Evolutionary conservation across 1,139 yeast species (phyloP).

Genomic region (Nakaseomyces kungkrabaensis): DNA sequence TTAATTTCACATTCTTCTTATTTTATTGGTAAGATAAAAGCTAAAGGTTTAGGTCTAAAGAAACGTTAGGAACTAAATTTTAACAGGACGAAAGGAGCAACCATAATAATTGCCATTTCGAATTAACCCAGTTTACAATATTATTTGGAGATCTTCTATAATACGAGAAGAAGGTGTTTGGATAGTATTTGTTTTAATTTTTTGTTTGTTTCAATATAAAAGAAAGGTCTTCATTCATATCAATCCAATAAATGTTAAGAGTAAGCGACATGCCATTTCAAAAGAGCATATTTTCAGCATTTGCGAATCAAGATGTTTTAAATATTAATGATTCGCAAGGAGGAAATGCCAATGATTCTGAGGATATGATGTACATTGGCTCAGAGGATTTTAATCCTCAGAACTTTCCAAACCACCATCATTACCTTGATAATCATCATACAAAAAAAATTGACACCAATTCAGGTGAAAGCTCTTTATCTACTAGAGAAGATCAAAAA

Average conservation of each 20-base stretch:
- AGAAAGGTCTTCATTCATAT: not conserved
- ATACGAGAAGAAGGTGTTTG: too few species aligned
- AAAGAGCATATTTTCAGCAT: not conserved
- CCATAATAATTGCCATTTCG: too few species aligned
- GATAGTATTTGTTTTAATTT: not conserved
- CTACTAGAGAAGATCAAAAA: not conserved
- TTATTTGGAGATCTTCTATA: too few species aligned
- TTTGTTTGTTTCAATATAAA: not conserved
- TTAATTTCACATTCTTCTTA: too few species aligned
- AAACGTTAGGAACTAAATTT: too few species aligned
- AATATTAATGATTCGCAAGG: not conserved
- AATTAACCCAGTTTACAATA: too few species aligned
- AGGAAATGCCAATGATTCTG: not conserved
- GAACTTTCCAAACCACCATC: not conserved
- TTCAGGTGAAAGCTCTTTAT: not conserved
- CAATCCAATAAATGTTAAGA: not conserved
- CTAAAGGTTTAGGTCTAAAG: too few species aligned
- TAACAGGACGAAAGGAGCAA: too few species aligned
- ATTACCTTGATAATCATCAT: not conserved
- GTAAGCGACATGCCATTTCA: not conserved
- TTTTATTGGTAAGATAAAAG: too few species aligned
- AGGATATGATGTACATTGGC: not conserved
- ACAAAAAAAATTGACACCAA: not conserved
- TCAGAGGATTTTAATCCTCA: not conserved
- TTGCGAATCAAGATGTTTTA: not conserved